These are phyloP conservation scores for Spirogloea muscicola DNA, from an alignment of 139 green algal genomes.

Conservation along the genomic window DNA sequence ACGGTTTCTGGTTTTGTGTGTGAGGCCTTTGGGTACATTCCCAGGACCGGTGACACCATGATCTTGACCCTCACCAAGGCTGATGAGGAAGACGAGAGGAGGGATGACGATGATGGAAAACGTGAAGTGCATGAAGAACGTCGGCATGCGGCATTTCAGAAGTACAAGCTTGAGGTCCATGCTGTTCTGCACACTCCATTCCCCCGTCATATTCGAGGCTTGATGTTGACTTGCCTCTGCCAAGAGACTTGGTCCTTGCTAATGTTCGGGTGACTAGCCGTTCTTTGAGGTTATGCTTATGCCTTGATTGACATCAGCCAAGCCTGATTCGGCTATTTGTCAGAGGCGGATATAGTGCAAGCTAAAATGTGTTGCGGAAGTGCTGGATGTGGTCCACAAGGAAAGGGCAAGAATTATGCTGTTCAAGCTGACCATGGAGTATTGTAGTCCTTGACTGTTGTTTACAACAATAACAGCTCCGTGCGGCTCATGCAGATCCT, in stretches of 20 bases:
- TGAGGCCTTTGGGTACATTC: constrained; percentile 50
- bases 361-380: background rate
- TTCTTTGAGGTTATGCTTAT: background rate
- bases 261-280: background rate
- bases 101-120: constrained; percentile 1
- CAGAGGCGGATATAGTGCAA: background rate
- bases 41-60: constrained; percentile 38
- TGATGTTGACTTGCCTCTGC: too few species aligned
- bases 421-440: too few species aligned
- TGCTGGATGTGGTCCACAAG: background rate
- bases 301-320: background rate
- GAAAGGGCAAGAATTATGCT: background rate
- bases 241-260: too few species aligned
- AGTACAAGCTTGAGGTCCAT: constrained; percentile 10
- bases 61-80: constrained; percentile 4
- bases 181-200: background rate
- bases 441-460: background rate
- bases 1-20: constrained; percentile 54
- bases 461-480: background rate
- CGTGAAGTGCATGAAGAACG: background rate
- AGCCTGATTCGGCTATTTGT: background rate
- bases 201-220: too few species aligned
- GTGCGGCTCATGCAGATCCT: constrained; percentile 16
- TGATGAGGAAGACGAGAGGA: constrained; percentile 25
- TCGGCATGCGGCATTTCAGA: background rate